phyloP scores from a whole-genome alignment of 768 basidiomycete species.

The Russula earlei region DNA sequence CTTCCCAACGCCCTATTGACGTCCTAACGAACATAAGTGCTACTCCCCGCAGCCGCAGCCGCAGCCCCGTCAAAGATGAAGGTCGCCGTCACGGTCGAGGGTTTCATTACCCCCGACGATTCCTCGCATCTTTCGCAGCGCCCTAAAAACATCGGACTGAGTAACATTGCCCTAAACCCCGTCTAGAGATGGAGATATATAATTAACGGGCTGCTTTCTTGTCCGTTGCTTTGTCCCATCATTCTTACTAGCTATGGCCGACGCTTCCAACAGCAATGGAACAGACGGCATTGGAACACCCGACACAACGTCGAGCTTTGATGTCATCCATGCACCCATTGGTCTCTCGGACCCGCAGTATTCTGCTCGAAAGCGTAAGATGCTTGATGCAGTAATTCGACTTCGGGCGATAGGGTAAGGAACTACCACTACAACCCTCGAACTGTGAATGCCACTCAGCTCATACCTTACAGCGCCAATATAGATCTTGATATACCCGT shows the following conservation, averaged over 20 bases:
- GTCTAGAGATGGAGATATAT: no score
- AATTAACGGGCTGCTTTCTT: no score
- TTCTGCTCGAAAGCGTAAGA: slow-evolving; percentile 34
- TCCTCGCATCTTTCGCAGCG: no score
- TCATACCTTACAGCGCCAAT: slow-evolving; percentile 40
- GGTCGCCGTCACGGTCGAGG: no score
- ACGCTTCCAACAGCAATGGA: background rate
- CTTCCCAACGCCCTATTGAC: no score
- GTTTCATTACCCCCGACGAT: no score
- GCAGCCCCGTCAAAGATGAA: no score
- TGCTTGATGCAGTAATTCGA: slow-evolving; percentile 53
- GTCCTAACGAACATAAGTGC: no score
- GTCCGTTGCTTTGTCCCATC: background rate
- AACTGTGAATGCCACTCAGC: background rate
- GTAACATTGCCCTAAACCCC: no score
- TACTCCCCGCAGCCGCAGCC: no score
- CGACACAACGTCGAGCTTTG: background rate
- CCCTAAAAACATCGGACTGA: no score
- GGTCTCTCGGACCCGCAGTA: slow-evolving; percentile 43
- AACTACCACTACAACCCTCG: background rate
- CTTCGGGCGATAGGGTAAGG: slow-evolving; percentile 53
- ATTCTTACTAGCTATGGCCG: background rate
- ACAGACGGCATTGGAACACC: background rate
- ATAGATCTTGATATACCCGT: slow-evolving; percentile 63
- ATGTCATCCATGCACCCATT: slow-evolving; percentile 25